phyloP scores from a whole-genome alignment of 441 rosid genomes.

The Capsella rubella region DNA sequence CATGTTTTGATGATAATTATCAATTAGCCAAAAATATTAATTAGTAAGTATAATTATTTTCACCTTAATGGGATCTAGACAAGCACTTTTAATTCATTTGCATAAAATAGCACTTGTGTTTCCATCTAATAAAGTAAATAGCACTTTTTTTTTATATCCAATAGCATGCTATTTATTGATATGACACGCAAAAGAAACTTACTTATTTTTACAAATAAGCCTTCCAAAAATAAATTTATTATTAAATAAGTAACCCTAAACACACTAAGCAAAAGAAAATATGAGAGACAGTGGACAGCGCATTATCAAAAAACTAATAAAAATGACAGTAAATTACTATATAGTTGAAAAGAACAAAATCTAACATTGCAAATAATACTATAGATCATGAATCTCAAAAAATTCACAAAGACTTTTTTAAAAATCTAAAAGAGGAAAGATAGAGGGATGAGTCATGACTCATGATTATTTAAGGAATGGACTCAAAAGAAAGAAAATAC shows the following conservation, averaged over 20 bases:
- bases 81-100: too few species aligned
- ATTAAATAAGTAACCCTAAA: not conserved
- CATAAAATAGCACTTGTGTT: too few species aligned
- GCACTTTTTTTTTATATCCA: too few species aligned
- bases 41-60: too few species aligned
- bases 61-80: too few species aligned
- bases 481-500: not conserved
- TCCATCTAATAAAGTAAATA: too few species aligned
- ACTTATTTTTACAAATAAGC: not conserved
- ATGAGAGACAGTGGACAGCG: not conserved
- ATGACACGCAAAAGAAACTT: too few species aligned
- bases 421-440: not conserved
- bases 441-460: constrained; percentile 20
- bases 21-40: too few species aligned
- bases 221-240: not conserved
- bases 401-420: not conserved
- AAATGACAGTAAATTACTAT: not conserved
- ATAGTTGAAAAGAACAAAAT: constrained; percentile 26
- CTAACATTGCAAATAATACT: constrained; percentile 17
- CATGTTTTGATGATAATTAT: not conserved
- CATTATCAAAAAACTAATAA: not conserved
- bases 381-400: constrained; percentile 16
- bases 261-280: not conserved
- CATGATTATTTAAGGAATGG: constrained; percentile 27
- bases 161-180: too few species aligned